Evolutionary conservation across 345 rosid genomes (phyloP).

Genomic region (Salix viminalis): DNA sequence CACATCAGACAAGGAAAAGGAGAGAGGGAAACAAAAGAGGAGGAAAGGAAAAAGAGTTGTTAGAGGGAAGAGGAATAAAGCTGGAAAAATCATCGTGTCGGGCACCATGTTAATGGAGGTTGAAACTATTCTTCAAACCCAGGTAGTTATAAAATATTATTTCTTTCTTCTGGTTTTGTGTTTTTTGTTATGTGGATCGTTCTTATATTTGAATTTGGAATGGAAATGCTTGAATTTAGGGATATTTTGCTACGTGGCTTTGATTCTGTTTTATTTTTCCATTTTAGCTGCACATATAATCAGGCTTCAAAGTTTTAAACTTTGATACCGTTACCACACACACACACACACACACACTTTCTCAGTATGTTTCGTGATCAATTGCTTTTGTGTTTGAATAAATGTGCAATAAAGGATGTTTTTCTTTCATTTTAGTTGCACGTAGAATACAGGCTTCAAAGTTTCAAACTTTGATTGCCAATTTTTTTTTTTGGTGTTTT

Average conservation of each 20-base stretch:
- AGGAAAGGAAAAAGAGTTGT: slow-evolving; percentile 42
- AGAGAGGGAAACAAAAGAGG: slow-evolving; percentile 33
- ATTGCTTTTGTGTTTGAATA: not conserved
- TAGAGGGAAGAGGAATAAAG: slow-evolving; percentile 36
- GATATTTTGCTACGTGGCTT: not conserved
- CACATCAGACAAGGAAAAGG: slow-evolving; percentile 15
- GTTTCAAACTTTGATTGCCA: no score
- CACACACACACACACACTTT: no score
- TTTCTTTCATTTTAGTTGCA: no score
- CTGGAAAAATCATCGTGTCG: slow-evolving; percentile 50
- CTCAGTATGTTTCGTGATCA: not conserved
- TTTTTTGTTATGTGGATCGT: not conserved
- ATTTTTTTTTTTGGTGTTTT: not conserved
- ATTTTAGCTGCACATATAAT: not conserved
- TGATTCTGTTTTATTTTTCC: not conserved
- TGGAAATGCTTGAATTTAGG: not conserved
- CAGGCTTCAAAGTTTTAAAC: no score
- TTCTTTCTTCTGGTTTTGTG: not conserved
- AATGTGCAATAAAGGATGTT: not conserved
- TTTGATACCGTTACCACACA: no score
- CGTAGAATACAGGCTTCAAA: no score
- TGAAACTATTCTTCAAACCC: slow-evolving; percentile 86
- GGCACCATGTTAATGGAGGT: slow-evolving; percentile 68
- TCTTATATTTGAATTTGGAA: not conserved
- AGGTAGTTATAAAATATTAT: slow-evolving; percentile 33